These are phyloP conservation scores for Adansonia madagascariensis DNA, from an alignment of 441 rosid genomes.

Conservation along the genomic window DNA sequence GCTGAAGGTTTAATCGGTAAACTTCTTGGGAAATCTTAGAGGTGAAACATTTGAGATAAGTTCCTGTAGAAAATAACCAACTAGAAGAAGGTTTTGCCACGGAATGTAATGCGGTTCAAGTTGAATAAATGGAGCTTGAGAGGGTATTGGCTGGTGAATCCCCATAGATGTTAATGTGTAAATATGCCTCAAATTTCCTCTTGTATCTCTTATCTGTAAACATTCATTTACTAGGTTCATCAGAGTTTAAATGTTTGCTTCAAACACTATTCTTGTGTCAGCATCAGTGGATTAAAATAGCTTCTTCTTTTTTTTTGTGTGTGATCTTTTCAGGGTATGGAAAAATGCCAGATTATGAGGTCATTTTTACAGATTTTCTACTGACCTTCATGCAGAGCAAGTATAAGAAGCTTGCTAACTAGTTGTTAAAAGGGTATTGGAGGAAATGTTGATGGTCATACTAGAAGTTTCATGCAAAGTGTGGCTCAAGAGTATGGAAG, in stretches of 20 bases:
- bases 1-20: not conserved
- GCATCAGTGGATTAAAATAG: no score
- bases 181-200: not conserved
- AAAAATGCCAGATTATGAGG: slow-evolving; percentile 13
- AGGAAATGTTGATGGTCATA: not conserved
- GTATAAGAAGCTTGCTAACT: not conserved
- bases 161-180: not conserved
- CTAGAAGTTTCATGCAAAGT: not conserved
- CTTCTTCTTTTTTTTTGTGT: not conserved
- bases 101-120: not conserved
- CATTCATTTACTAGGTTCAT: not conserved
- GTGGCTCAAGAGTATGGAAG: not conserved
- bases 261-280: no score
- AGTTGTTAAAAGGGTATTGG: not conserved
- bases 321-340: slow-evolving; percentile 6
- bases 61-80: not conserved
- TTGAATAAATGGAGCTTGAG: not conserved
- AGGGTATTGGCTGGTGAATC: not conserved
- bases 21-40: not conserved
- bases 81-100: not conserved
- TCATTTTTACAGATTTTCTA: slow-evolving; percentile 9
- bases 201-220: not conserved
- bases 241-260: not conserved
- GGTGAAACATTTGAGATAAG: not conserved
- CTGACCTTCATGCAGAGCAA: slow-evolving; percentile 10